Evolutionary conservation across 2,329 filamentous ascomycete genomes (phyloP).

Genomic region (Rugonectria rugulosa): DNA sequence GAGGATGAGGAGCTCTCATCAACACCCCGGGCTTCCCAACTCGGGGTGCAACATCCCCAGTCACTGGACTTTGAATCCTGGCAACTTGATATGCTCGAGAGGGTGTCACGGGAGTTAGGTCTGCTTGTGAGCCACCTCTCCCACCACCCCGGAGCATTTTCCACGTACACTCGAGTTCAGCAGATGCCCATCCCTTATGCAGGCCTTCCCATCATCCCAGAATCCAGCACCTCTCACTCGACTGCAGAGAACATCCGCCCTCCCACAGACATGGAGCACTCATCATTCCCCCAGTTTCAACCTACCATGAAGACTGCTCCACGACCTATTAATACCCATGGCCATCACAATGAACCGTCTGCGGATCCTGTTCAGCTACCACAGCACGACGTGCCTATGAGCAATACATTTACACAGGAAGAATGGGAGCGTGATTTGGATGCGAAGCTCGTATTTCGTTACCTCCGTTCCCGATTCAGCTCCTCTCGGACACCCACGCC

Average conservation of each 20-base stretch:
- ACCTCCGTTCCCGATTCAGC: conserved; percentile 79
- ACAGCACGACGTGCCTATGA: conserved; percentile 35
- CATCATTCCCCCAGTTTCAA: conserved; percentile 51
- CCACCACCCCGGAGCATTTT: conserved; percentile 84
- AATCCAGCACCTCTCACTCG: conserved; percentile 50
- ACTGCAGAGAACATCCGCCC: conserved; percentile 37
- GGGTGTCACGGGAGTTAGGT: conserved; percentile 87
- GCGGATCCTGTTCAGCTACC: conserved; percentile 30
- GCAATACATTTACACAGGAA: conserved; percentile 66
- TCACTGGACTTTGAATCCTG: conserved; percentile 58
- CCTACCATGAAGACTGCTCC: conserved; percentile 53
- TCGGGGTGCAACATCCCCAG: conserved; percentile 39
- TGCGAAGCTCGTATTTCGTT: conserved; percentile 89
- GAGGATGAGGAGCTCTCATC: conserved; percentile 55
- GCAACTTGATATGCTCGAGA: conserved; percentile 82
- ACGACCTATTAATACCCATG: conserved; percentile 48
- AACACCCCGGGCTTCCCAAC: conserved; percentile 54
- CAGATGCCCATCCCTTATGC: conserved; percentile 77
- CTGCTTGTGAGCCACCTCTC: conserved; percentile 83
- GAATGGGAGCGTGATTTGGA: conserved; percentile 96
- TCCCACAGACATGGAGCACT: conserved; percentile 29
- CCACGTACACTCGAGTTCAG: conserved; percentile 75
- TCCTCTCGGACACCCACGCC: conserved; percentile 56
- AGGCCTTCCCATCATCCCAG: conserved; percentile 73
- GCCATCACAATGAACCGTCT: conserved; percentile 34